These are phyloP conservation scores for Pleurotus tuoliensis DNA, from an alignment of 768 basidiomycete species.

Conservation along the genomic window DNA sequence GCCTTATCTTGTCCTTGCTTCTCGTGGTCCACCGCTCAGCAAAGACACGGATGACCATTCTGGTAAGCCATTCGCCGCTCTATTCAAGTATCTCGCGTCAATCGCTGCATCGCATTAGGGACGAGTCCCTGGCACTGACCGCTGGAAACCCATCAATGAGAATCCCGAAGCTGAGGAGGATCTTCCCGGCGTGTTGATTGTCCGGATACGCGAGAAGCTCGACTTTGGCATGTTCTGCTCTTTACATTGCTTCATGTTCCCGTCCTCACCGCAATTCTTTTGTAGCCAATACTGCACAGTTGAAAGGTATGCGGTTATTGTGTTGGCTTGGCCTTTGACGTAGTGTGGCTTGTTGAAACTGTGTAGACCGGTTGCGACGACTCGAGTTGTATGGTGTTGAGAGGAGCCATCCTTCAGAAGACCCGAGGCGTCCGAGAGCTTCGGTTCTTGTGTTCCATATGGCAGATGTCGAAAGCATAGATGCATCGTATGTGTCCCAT, in stretches of 20 bases:
- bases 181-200: conserved; percentile 77
- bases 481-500: conserved; percentile 73
- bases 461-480: conserved; percentile 86
- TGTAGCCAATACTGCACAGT: conserved; percentile 87
- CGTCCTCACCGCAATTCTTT: background rate
- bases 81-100: background rate
- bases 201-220: conserved; percentile 85
- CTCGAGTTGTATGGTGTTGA: conserved; percentile 85
- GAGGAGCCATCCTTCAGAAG: conserved; percentile 85
- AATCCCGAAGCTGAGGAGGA: conserved; percentile 81
- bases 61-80: conserved; percentile 43
- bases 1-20: conserved; percentile 81
- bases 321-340: background rate
- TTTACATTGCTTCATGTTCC: background rate
- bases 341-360: background rate
- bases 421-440: conserved; percentile 70
- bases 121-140: conserved; percentile 80
- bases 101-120: conserved; percentile 44
- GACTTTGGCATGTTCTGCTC: conserved; percentile 67
- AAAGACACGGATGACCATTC: conserved; percentile 83
- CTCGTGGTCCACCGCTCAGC: conserved; percentile 90
- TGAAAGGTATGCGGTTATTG: conserved; percentile 59
- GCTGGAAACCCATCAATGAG: conserved; percentile 90
- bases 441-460: conserved; percentile 87
- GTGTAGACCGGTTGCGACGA: conserved; percentile 68